Conservation (phyloP, 306 rosid species). For the Dicorynia guianensis region DNA sequence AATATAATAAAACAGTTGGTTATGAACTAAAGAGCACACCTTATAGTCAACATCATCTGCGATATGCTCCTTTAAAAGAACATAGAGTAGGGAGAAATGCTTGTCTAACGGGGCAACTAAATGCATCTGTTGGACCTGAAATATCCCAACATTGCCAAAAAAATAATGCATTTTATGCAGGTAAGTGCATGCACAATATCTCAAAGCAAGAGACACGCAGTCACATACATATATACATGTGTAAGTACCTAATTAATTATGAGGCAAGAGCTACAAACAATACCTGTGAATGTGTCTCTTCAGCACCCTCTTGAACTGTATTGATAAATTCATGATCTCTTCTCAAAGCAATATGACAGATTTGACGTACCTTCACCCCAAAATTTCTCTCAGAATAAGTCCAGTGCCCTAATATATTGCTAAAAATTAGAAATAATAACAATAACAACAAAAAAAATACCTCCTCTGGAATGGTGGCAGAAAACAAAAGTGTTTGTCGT, state of each 20-base stretch:
- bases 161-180: background rate
- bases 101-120: conserved; percentile 83
- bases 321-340: conserved; percentile 88
- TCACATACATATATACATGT: background rate
- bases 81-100: conserved; percentile 73
- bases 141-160: conserved; percentile 40
- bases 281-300: conserved; percentile 94
- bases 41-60: conserved; percentile 90
- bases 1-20: conserved; percentile 15
- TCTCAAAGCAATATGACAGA: conserved; percentile 86
- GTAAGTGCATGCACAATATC: conserved; percentile 1
- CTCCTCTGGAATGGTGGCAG: conserved; percentile 96
- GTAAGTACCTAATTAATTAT: conserved; percentile 4
- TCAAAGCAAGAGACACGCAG: background rate
- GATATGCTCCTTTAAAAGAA: conserved; percentile 83
- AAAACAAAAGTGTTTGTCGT: conserved; percentile 89
- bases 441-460: conserved; percentile 42
- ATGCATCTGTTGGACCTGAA: conserved; percentile 85
- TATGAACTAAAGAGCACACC: conserved; percentile 56
- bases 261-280: conserved; percentile 17
- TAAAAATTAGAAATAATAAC: background rate
- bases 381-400: conserved; percentile 30
- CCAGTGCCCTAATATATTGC: conserved; percentile 10
- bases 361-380: conserved; percentile 85
- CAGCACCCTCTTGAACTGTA: conserved; percentile 86